These are phyloP conservation scores for Moringa oleifera DNA, from an alignment of 345 rosid genomes.

Conservation along the genomic window DNA sequence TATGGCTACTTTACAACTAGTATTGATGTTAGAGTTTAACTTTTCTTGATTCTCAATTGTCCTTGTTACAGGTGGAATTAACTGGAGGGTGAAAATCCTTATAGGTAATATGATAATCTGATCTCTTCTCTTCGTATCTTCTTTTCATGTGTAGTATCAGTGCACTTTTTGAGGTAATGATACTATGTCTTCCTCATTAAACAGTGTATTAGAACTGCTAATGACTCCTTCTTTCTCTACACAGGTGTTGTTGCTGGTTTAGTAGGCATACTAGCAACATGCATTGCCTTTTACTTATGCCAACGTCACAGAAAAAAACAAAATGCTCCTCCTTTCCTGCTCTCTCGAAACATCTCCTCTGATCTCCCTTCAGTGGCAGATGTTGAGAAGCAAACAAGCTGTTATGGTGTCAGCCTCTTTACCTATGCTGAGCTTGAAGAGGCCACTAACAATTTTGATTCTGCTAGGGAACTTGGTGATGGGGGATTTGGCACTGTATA, in stretches of 20 bases:
- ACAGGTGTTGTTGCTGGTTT: conserved; percentile 25
- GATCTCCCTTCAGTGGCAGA: conserved; percentile 37
- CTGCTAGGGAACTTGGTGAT: conserved; percentile 70
- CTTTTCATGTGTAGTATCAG: not conserved
- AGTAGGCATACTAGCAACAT: conserved; percentile 16
- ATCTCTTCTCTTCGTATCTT: not conserved
- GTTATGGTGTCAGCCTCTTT: conserved; percentile 48
- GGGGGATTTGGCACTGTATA: conserved; percentile 95
- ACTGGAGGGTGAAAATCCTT: not conserved
- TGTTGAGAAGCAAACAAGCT: conserved; percentile 35
- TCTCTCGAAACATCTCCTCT: conserved; percentile 35
- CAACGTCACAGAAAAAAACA: conserved; percentile 24
- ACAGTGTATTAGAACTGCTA: too few relatives aligned
- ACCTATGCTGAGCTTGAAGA: conserved; percentile 56
- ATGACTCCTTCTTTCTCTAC: not conserved
- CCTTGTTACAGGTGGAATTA: not conserved
- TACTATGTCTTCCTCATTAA: too few relatives aligned
- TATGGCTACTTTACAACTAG: too few relatives aligned
- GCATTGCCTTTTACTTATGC: conserved; percentile 11
- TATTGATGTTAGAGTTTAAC: not conserved
- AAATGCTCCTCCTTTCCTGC: conserved; percentile 21
- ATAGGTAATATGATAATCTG: conserved; percentile 24
- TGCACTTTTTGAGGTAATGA: too few relatives aligned
- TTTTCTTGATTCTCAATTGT: not conserved
- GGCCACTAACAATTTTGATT: conserved; percentile 72